Evolutionary conservation across 2,329 filamentous ascomycete species (phyloP), one percentile per base, ranked within the genome.

Genomic region (Leptographium procerum): DNA sequence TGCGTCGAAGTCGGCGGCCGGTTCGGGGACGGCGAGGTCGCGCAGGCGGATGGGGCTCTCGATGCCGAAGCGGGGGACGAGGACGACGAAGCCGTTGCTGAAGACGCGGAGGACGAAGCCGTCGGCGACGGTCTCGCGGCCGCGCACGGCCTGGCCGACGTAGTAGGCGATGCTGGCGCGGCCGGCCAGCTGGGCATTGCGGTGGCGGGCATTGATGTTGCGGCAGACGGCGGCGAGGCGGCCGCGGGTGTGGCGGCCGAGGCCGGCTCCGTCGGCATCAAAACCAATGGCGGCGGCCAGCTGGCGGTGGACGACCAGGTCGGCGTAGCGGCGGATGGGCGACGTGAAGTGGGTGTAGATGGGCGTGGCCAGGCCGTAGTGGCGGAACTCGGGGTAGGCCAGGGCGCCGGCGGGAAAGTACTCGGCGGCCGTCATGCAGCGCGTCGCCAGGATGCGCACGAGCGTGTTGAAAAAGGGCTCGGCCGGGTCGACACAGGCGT

Each of bases 301-400:
- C 75, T 99, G 94, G 22, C 63, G 61, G 59, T 65, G 63, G 5
- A 90, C 92, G 58, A 96, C 85, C 3, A 99, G 81, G 75, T 99
- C 94, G n/a, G 92, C 92, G 70, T 99, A 99, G 33, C 95, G 89
- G 60, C 94, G 88, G 69, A 99, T 99, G 4, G 94, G 95, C 4
- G 89, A 95, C 0, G 94, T 99, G 74, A 99, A 99, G 72, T 99
- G 94, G 2, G 94, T 99, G 76, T 99, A 99, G 70, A 99, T 99
- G 67, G 95, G 89, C 4, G 88, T 91, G 0, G 95, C 95, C 40
- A 99, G 85, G 65, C 94, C 94, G 72, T 99, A 99, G 75, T 99
- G 95, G 56, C 90, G 84, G 80, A 96, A 99, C 70, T 97, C 94
- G 0, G 90, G 87, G 70, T 94, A 92, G 0, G 91, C 84, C 70